A percentile compares a stretch with the other conserved stretches of the same genome.
These are phyloP conservation scores for Debaryomyces psychrophilus DNA, from an alignment of 1,139 yeast species.

Conservation along the genomic window DNA sequence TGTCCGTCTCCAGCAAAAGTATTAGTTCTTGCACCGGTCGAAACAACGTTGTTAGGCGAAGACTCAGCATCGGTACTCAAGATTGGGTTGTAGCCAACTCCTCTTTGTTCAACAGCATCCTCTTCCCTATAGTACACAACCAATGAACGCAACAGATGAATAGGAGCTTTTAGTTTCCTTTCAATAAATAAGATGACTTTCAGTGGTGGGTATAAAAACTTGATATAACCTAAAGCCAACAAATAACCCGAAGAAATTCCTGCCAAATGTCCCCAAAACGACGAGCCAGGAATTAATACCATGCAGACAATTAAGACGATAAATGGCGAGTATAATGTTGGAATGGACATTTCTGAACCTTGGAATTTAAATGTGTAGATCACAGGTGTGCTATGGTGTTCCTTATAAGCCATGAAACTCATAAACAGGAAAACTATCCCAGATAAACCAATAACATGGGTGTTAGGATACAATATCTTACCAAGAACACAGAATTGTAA, in stretches of 20 bases:
- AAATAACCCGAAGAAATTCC: slow-evolving; percentile 46
- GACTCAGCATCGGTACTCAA: slow-evolving; percentile 29
- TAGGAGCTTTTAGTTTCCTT: slow-evolving; percentile 48
- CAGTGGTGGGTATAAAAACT: slow-evolving; percentile 66
- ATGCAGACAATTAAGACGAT: slow-evolving; percentile 51
- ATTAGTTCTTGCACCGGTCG: slow-evolving; percentile 7
- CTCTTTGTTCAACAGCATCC: slow-evolving; percentile 51
- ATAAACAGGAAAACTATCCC: slow-evolving; percentile 78
- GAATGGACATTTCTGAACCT: slow-evolving; percentile 43
- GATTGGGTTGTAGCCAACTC: slow-evolving; percentile 40
- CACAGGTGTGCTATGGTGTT: slow-evolving; percentile 54
- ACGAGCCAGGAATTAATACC: slow-evolving; percentile 54
- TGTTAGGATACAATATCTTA: slow-evolving; percentile 52
- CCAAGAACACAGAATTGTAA: slow-evolving; percentile 65
- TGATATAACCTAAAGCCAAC: slow-evolving; percentile 61
- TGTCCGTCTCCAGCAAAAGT: slow-evolving; percentile 38
- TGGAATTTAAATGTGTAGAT: slow-evolving; percentile 28
- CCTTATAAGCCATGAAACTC: slow-evolving; percentile 65
- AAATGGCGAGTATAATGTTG: slow-evolving; percentile 66
- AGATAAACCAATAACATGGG: slow-evolving; percentile 65
- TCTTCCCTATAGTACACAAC: slow-evolving; percentile 61
- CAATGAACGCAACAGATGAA: slow-evolving; percentile 54
- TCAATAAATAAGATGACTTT: slow-evolving; percentile 70
- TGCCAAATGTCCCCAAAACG: slow-evolving; percentile 71
- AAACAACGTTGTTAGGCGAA: neutral